Conservation (phyloP, 192 early-diverging fungal genomes). For the Coemansia sp. region DNA sequence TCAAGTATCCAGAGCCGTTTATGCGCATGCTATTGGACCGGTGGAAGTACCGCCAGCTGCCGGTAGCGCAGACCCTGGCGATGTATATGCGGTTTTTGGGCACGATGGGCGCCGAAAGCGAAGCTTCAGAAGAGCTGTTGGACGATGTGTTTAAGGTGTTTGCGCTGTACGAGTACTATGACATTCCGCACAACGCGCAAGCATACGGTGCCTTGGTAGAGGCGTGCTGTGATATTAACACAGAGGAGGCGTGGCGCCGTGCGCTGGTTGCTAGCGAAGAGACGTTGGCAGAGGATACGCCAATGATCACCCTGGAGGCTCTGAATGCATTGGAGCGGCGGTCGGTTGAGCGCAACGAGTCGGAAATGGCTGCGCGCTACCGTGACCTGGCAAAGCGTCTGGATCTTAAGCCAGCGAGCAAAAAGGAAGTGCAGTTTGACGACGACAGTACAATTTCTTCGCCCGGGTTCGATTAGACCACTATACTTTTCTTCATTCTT, state of each 20-base stretch:
- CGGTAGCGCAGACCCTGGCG: conserved; percentile 28
- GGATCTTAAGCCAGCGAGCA: conserved; percentile 6
- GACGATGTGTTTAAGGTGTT: conserved; percentile 48
- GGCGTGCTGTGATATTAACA: conserved; percentile 34
- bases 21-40: conserved; percentile 38
- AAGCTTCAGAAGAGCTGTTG: conserved; percentile 7
- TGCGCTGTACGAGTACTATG: conserved; percentile 46
- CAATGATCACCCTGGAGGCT: conserved; percentile 33
- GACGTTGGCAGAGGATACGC: conserved; percentile 16
- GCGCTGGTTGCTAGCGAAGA: conserved; percentile 42
- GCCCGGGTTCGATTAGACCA: background rate
- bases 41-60: conserved; percentile 52
- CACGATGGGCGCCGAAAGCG: background rate
- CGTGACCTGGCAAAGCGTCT: conserved; percentile 8
- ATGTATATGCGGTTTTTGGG: conserved; percentile 26
- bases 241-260: conserved; percentile 45
- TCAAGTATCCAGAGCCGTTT: conserved; percentile 26
- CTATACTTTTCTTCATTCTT: background rate
- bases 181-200: conserved; percentile 14
- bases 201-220: conserved; percentile 49
- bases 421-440: conserved; percentile 16
- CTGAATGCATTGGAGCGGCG: conserved; percentile 26
- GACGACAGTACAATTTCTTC: conserved; percentile 12
- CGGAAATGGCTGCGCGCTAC: conserved; percentile 49
- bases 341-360: conserved; percentile 22